Evolutionary conservation across 2,329 filamentous ascomycete genomes (phyloP).

Genomic region (Aspergillus sp.): DNA sequence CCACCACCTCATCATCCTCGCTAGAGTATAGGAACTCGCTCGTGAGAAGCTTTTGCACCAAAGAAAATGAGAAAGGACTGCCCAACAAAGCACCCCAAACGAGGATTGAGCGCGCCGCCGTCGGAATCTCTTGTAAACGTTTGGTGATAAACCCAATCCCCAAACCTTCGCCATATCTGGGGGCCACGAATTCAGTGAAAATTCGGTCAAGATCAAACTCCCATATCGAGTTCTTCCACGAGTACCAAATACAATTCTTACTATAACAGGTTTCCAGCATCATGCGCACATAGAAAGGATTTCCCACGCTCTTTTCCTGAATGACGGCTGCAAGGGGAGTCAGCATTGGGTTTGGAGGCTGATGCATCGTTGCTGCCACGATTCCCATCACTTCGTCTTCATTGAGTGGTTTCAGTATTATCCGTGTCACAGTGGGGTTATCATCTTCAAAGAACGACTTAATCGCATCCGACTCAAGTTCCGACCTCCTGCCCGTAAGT

Average conservation of each 20-base stretch:
- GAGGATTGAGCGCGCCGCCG: constrained; percentile 73
- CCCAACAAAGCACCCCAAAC: constrained; percentile 85
- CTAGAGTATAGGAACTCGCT: constrained; percentile 66
- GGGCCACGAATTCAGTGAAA: constrained; percentile 79
- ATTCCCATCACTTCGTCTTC: constrained; percentile 82
- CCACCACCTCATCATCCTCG: constrained; percentile 45
- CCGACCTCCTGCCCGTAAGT: constrained; percentile 71
- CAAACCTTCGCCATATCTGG: constrained; percentile 75
- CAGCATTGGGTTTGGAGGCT: constrained; percentile 67
- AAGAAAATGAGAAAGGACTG: constrained; percentile 76
- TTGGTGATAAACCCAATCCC: constrained; percentile 80
- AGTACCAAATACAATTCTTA: constrained; percentile 87
- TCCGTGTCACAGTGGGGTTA: constrained; percentile 63
- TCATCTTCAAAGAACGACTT: constrained; percentile 44
- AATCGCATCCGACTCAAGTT: constrained; percentile 53
- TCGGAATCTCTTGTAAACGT: constrained; percentile 72
- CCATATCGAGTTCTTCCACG: constrained; percentile 80
- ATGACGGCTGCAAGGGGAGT: constrained; percentile 78
- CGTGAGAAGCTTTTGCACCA: constrained; percentile 74
- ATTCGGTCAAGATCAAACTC: constrained; percentile 81
- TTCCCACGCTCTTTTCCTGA: constrained; percentile 84
- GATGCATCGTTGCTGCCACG: constrained; percentile 77
- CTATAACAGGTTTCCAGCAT: constrained; percentile 86
- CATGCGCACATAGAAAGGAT: constrained; percentile 87
- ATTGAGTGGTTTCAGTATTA: constrained; percentile 70